These are phyloP conservation scores for Eutypella sp. DNA, from an alignment of 2,329 filamentous ascomycete species.

Conservation along the genomic window DNA sequence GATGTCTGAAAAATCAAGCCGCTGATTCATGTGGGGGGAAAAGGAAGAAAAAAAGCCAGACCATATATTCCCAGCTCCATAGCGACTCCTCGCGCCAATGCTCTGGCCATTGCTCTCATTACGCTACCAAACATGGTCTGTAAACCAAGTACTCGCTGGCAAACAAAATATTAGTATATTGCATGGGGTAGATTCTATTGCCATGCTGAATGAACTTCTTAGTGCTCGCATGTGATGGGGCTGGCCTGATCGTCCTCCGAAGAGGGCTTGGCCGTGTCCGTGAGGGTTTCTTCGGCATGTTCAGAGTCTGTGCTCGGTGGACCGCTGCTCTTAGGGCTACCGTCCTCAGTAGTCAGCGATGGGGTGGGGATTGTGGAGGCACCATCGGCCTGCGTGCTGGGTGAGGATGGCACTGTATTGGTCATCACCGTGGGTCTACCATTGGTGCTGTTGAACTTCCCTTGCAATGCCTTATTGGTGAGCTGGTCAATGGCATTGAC, in stretches of 20 bases:
- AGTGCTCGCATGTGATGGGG: conserved; percentile 10
- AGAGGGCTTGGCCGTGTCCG: conserved; percentile 18
- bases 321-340: conserved; percentile 63
- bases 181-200: background rate
- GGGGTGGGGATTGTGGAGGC: conserved; percentile 58
- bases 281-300: conserved; percentile 37
- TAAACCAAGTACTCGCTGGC: background rate
- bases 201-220: too few relatives aligned
- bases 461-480: conserved; percentile 12
- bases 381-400: conserved; percentile 40
- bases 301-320: conserved; percentile 60
- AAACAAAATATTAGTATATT: background rate
- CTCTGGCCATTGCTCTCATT: background rate
- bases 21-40: conserved; percentile 3
- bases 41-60: too few relatives aligned
- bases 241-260: conserved; percentile 6
- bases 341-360: conserved; percentile 61
- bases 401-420: conserved; percentile 27
- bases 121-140: background rate
- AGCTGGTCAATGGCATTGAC: conserved; percentile 59
- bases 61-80: conserved; percentile 14
- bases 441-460: conserved; percentile 10
- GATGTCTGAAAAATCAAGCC: conserved; percentile 12
- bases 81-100: conserved; percentile 3
- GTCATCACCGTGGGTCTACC: conserved; percentile 8